phyloP scores from a whole-genome alignment of 1,284 basidiomycete species.

The Sporisorium sorghi region DNA sequence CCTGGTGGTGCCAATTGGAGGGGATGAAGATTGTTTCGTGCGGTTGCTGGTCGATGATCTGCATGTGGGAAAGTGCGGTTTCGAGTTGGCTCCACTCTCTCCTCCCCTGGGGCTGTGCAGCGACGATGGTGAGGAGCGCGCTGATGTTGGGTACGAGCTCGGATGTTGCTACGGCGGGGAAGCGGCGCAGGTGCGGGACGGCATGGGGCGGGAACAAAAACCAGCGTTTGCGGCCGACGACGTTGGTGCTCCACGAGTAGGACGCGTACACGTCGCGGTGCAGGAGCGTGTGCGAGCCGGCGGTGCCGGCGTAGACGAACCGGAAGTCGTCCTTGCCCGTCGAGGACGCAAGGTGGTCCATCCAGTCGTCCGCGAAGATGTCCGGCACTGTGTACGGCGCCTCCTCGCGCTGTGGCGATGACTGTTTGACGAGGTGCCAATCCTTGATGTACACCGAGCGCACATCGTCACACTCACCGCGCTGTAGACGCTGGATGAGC shows the following conservation, averaged over 20 bases:
- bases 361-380: slow-evolving; percentile 73
- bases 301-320: slow-evolving; percentile 63
- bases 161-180: slow-evolving; percentile 60
- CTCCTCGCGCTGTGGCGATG: slow-evolving; percentile 2
- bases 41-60: slow-evolving; percentile 17
- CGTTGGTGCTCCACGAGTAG: slow-evolving; percentile 75
- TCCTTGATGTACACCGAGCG: slow-evolving; percentile 73
- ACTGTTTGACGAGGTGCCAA: slow-evolving; percentile 72
- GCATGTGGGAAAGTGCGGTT: slow-evolving; percentile 17
- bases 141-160: slow-evolving; percentile 50
- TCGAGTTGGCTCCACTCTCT: slow-evolving; percentile 14
- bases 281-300: slow-evolving; percentile 45
- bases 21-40: slow-evolving; percentile 66
- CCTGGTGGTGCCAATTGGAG: slow-evolving; percentile 68
- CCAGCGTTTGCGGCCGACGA: slow-evolving; percentile 74
- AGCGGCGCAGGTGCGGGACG: slow-evolving; percentile 63
- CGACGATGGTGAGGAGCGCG: neutral
- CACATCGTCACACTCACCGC: slow-evolving; percentile 11
- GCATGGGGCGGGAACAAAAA: slow-evolving; percentile 72
- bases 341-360: slow-evolving; percentile 52
- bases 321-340: slow-evolving; percentile 71
- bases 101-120: neutral
- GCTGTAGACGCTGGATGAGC: slow-evolving; percentile 18
- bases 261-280: slow-evolving; percentile 71
- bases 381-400: slow-evolving; percentile 72